Percentiles rank a stretch among this genome's conserved stretches.
phyloP scores from a whole-genome alignment of 345 rosid species.

The Arabis alpina region DNA sequence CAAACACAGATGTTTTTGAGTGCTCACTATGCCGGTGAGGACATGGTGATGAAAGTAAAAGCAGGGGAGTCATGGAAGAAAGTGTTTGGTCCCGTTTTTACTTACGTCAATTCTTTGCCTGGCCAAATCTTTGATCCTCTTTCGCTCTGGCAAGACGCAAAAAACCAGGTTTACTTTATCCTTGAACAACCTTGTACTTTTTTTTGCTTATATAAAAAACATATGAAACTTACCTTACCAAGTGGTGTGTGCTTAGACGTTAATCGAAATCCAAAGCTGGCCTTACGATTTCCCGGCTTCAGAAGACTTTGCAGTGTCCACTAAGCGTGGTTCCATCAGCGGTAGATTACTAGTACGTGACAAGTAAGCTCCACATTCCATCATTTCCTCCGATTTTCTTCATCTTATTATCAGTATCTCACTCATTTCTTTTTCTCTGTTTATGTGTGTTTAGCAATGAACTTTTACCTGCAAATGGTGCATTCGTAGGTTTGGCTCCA shows the following conservation, averaged over 20 bases:
- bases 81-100: constrained; percentile 81
- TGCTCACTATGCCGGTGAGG: constrained; percentile 87
- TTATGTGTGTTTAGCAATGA: constrained; percentile 29
- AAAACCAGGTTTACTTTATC: constrained; percentile 58
- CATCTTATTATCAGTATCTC: not conserved
- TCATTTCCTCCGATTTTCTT: constrained; percentile 20
- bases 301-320: constrained; percentile 54
- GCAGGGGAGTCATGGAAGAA: constrained; percentile 89
- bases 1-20: constrained; percentile 75
- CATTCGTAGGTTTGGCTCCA: constrained; percentile 74
- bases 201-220: not conserved
- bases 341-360: constrained; percentile 71
- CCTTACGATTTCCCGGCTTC: constrained; percentile 79
- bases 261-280: constrained; percentile 71
- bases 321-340: constrained; percentile 62
- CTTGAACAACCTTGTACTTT: not conserved
- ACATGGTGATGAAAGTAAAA: constrained; percentile 65
- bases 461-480: constrained; percentile 53
- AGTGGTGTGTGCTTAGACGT: constrained; percentile 48
- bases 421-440: not conserved
- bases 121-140: constrained; percentile 44
- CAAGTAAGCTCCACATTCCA: constrained; percentile 47
- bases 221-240: constrained; percentile 18
- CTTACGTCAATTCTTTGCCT: constrained; percentile 60
- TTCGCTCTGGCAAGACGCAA: constrained; percentile 81